phyloP scores from a whole-genome alignment of 2,329 filamentous ascomycete species.

The Phaeosphaeria sp. region DNA sequence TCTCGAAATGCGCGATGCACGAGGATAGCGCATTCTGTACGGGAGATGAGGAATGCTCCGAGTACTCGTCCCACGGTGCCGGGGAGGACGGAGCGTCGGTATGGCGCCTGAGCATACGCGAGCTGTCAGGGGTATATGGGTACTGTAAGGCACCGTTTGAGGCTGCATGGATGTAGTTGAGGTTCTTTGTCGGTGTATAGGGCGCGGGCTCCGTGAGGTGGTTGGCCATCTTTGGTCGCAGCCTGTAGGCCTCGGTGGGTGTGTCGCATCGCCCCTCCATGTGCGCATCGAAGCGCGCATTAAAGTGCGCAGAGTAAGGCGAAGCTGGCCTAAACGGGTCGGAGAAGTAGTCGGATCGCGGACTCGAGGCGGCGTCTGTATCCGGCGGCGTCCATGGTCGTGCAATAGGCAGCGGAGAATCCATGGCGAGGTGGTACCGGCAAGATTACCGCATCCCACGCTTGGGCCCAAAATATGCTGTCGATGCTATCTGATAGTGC shows the following conservation, averaged over 20 bases:
- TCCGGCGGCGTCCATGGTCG: slow-evolving; percentile 43
- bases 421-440: slow-evolving; percentile 23
- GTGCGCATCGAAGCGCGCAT: slow-evolving; percentile 7
- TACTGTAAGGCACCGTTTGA: slow-evolving; percentile 28
- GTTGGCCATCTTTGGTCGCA: slow-evolving; percentile 22
- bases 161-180: slow-evolving; percentile 15
- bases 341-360: slow-evolving; percentile 26
- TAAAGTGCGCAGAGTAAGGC: slow-evolving; percentile 11
- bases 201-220: slow-evolving; percentile 25
- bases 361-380: slow-evolving; percentile 20
- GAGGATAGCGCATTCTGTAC: slow-evolving; percentile 41
- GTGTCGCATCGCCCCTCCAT: slow-evolving; percentile 16
- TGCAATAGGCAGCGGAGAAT: slow-evolving; percentile 24
- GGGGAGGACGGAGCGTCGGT: slow-evolving; percentile 25
- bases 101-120: slow-evolving; percentile 25
- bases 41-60: slow-evolving; percentile 27
- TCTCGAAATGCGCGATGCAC: slow-evolving; percentile 39
- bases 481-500: neutral
- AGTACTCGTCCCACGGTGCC: slow-evolving; percentile 32
- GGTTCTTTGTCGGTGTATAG: slow-evolving; percentile 29
- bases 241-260: slow-evolving; percentile 14
- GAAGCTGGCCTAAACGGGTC: slow-evolving; percentile 23
- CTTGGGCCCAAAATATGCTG: slow-evolving; percentile 10
- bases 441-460: slow-evolving; percentile 19
- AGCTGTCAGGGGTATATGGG: slow-evolving; percentile 43